phyloP scores from a whole-genome alignment of 2,329 filamentous ascomycete genomes.

The Cladosporium sp. region DNA sequence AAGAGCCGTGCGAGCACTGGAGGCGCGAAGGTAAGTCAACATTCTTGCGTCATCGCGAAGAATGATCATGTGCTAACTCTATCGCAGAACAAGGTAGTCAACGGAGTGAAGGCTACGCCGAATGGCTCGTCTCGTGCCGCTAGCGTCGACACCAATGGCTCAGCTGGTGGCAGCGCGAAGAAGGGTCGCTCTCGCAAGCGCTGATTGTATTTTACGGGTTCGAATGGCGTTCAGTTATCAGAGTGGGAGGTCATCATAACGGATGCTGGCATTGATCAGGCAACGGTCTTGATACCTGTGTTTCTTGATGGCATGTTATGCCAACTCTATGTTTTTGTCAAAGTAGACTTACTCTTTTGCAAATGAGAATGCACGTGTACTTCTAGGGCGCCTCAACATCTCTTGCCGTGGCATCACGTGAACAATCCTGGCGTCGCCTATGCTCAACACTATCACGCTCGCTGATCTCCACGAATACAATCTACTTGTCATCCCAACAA shows the following conservation, averaged over 20 bases:
- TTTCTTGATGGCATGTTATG: constrained; percentile 9
- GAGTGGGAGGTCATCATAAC: neutral
- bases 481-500: constrained; percentile 11
- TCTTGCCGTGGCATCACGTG: neutral
- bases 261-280: constrained; percentile 4
- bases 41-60: neutral
- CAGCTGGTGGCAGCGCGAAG: constrained; percentile 51
- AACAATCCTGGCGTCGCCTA: neutral
- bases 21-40: constrained; percentile 69
- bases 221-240: constrained; percentile 12
- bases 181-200: constrained; percentile 38
- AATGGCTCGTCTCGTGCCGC: constrained; percentile 79
- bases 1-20: constrained; percentile 74
- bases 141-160: constrained; percentile 78
- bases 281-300: neutral
- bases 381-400: neutral
- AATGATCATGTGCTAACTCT: neutral
- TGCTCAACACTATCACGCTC: neutral
- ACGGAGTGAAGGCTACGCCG: constrained; percentile 81
- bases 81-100: constrained; percentile 84
- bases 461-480: neutral
- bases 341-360: constrained; percentile 13
- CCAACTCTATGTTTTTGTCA: neutral
- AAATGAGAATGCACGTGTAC: constrained; percentile 14
- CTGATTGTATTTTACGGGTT: constrained; percentile 4